Evolutionary conservation across 2,329 filamentous ascomycete species (phyloP).

Genomic region (Calonectria ilicicola): DNA sequence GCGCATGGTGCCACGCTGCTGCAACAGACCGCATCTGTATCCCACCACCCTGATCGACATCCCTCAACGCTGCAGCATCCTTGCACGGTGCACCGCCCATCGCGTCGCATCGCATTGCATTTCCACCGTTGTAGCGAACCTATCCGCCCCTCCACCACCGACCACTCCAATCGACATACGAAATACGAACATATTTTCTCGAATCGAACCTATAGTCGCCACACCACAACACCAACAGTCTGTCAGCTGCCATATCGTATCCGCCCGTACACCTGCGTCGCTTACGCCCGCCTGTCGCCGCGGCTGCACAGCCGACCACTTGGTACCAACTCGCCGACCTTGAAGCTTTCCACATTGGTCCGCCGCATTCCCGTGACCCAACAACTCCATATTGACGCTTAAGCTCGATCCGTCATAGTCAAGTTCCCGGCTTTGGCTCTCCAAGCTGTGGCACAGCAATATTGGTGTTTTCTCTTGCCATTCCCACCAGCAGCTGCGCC

Average conservation of each 20-base stretch:
- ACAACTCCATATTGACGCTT: not conserved
- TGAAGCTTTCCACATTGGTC: not conserved
- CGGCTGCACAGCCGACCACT: constrained; percentile 6
- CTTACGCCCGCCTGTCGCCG: constrained; percentile 11
- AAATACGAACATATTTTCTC: not conserved
- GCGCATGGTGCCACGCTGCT: not conserved
- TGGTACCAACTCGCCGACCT: not conserved
- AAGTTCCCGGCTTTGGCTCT: not conserved
- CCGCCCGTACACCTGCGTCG: constrained; percentile 1
- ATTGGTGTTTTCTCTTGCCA: not conserved
- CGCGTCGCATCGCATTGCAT: constrained; percentile 13
- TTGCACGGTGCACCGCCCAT: constrained; percentile 17
- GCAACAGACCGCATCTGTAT: constrained; percentile 6
- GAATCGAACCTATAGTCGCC: not conserved
- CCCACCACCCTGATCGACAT: constrained; percentile 1
- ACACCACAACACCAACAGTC: not conserved
- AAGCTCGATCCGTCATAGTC: not conserved
- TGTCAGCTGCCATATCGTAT: constrained; percentile 19
- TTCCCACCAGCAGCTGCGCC: not conserved
- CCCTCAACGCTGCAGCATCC: constrained; percentile 3
- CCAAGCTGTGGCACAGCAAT: not conserved
- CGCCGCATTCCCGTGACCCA: not conserved
- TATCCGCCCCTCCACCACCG: constrained; percentile 18
- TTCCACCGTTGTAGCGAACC: constrained; percentile 10
- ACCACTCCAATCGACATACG: constrained; percentile 9